A percentile compares a stretch with the other conserved stretches of the same genome.
phyloP scores from a whole-genome alignment of 2,329 filamentous ascomycete species.

The Nakataea oryzae region DNA sequence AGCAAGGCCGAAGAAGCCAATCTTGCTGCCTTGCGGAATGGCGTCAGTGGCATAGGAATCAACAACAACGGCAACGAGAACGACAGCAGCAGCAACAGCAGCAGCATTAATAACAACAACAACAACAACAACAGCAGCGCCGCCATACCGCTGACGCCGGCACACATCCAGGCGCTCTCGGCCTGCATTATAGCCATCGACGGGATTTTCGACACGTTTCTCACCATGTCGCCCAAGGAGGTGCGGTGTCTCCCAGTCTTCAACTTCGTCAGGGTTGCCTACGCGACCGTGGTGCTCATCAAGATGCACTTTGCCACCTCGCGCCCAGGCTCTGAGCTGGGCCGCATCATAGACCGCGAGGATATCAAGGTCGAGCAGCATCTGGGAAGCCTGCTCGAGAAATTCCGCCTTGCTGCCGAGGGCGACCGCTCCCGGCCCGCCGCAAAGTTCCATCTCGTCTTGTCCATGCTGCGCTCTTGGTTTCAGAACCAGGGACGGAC shows the following conservation, averaged over 20 bases:
- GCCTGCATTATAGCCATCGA: conserved; percentile 59
- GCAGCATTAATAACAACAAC: neutral
- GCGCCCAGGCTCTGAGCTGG: conserved; percentile 53
- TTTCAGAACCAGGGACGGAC: conserved; percentile 36
- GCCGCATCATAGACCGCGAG: conserved; percentile 57
- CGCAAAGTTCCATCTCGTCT: conserved; percentile 59
- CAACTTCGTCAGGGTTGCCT: conserved; percentile 61
- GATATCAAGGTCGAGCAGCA: conserved; percentile 56
- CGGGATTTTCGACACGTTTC: conserved; percentile 53
- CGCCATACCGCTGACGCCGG: conserved; percentile 29
- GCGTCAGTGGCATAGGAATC: conserved; percentile 15
- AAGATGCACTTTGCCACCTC: conserved; percentile 63
- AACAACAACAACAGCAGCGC: too few species aligned
- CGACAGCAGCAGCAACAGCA: neutral
- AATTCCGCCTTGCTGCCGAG: conserved; percentile 54
- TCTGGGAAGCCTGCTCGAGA: conserved; percentile 58
- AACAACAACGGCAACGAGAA: neutral
- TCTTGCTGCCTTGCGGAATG: neutral
- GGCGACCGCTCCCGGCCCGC: conserved; percentile 55
- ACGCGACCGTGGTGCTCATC: conserved; percentile 60
- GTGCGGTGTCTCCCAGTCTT: conserved; percentile 60
- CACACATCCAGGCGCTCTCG: conserved; percentile 57
- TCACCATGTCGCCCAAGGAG: conserved; percentile 45
- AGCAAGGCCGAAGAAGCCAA: neutral
- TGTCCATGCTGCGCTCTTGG: conserved; percentile 62